Evolutionary conservation across 2,329 filamentous ascomycete genomes (phyloP), one percentile per base, ranked within the genome.

Genomic region (Aspergillus pseudoglaucus): DNA sequence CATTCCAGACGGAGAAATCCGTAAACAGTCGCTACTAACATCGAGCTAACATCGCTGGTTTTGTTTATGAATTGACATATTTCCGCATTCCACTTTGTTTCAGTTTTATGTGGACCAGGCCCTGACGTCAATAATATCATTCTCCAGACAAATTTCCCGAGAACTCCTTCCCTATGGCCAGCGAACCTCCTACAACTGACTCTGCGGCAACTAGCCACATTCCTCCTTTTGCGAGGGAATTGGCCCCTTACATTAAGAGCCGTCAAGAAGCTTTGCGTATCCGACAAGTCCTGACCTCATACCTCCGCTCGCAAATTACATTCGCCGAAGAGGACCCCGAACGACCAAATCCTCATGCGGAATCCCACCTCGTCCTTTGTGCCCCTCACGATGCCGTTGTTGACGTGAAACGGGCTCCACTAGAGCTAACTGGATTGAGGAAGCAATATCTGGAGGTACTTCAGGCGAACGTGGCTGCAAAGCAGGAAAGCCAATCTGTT

Each of bases 381-480:
- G 61, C 59, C n/a, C 64, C 67, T 5, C 53, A 62, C 6, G 60
- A 66, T 47, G 56, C 57, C 22, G 59, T 63, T 10, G 47, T 55
- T 20, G 58, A 59, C 22, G 65, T 71, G 43, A 66, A 66, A 49
- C 61, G 56, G 14, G 59, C 66, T 27, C 63, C 68, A 17, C 40
- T 65, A 32, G 71, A 75, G 27, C 48, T 76, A 12, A 67, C 69
- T 32, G 71, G 68, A 3, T 56, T 68, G 44, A 66, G 74, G 44
- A 67, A 65, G 43, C 60, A 69, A 50, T 78, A 77, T 49, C 51
- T 78, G 14, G 63, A 71, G 35, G 74, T 73, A 3, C 55, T 78
- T 3, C 66, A 71, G 42, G 69, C 67, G 10, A 69, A 71, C 51
- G 50, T 66, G 12, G 60, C 66, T 12, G 73, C 72, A 10, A 67